Base-by-base conservation (phyloP, 352 stramenopile species). In the Paralagenidium karlingii region DNA sequence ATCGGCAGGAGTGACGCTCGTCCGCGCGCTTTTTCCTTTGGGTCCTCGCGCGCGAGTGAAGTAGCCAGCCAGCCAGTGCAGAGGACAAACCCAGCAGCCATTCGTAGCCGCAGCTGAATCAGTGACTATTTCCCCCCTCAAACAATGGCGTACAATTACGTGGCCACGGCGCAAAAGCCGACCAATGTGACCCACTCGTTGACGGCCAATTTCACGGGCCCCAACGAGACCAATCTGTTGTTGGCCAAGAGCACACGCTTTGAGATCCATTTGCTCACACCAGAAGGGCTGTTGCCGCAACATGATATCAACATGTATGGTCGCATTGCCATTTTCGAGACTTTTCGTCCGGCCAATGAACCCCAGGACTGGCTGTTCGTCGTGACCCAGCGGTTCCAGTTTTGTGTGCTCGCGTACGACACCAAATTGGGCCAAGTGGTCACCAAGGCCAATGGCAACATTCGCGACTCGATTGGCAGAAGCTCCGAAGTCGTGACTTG, bases 81-180 rank as follows among this genome's bases (percentile, higher is more conserved):
- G n/a, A n/a, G n/a, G n/a, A n/a, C n/a, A n/a, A n/a, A n/a, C n/a
- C n/a, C n/a, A n/a, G n/a, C n/a, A n/a, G n/a, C n/a, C n/a, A n/a
- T n/a, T n/a, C n/a, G n/a, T n/a, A n/a, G n/a, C n/a, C n/a, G n/a
- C n/a, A n/a, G n/a, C n/a, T n/a, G n/a, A n/a, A n/a, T n/a, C n/a
- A n/a, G n/a, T n/a, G n/a, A n/a, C n/a, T n/a, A n/a, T n/a, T n/a
- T n/a, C n/a, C n/a, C n/a, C n/a, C n/a, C n/a, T n/a, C n/a, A n/a
- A n/a, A n/a, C n/a, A 36, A 86, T 89, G 75, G 58, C 73, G 24
- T 89, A 84, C 55, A 93, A 88, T 55, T 97, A 97, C 71, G 87
- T 97, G 27, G 87, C 90, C 27, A 96, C 86, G 34, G 81, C 86
- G 29, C 87, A 96, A 50, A 94, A 94, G 61, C 82, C 86, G 33